A percentile compares a stretch with the other conserved stretches of the same genome.
phyloP scores from a whole-genome alignment of 495 filamentous ascomycete genomes.

The Collariella sp. region DNA sequence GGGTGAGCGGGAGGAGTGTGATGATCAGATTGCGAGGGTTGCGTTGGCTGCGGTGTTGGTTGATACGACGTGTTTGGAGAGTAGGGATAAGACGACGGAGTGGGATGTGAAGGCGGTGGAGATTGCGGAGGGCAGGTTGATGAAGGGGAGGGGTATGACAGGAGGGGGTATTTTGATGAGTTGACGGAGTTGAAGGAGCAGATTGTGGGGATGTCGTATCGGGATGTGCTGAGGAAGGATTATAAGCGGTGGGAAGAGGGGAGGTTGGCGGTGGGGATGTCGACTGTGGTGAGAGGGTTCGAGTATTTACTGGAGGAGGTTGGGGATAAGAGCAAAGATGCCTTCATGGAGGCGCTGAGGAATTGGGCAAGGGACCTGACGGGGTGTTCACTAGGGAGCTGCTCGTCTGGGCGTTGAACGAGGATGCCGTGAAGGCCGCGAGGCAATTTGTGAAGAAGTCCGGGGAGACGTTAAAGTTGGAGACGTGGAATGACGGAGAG shows the following conservation, averaged over 20 bases:
- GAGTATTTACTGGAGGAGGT: constrained; percentile 53
- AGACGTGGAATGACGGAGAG: constrained; percentile 40
- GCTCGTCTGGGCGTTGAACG: constrained; percentile 54
- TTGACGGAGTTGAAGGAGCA: constrained; percentile 63
- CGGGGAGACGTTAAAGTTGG: constrained; percentile 46
- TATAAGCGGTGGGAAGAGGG: constrained; percentile 82
- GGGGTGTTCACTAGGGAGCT: constrained; percentile 64
- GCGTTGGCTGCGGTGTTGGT: constrained; percentile 73
- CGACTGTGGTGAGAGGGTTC: constrained; percentile 60
- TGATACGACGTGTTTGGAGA: constrained; percentile 64
- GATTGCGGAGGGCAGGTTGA: constrained; percentile 48
- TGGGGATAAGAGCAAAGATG: constrained; percentile 19
- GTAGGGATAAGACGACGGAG: constrained; percentile 68
- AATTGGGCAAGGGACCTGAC: constrained; percentile 46
- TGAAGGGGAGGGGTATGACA: constrained; percentile 39
- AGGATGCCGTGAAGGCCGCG: constrained; percentile 36
- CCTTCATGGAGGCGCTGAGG: constrained; percentile 28
- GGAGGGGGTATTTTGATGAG: constrained; percentile 51
- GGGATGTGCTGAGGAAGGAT: constrained; percentile 78
- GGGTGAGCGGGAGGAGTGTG: constrained; percentile 14
- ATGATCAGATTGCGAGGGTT: constrained; percentile 60
- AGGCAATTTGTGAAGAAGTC: constrained; percentile 45
- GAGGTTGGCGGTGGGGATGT: constrained; percentile 58
- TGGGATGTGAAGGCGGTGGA: constrained; percentile 56
- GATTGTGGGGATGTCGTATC: constrained; percentile 54